A percentile compares a stretch with the other conserved stretches of the same genome.
These are phyloP conservation scores for Leavenworthia alabamica DNA, from an alignment of 345 rosid genomes.

Conservation along the genomic window DNA sequence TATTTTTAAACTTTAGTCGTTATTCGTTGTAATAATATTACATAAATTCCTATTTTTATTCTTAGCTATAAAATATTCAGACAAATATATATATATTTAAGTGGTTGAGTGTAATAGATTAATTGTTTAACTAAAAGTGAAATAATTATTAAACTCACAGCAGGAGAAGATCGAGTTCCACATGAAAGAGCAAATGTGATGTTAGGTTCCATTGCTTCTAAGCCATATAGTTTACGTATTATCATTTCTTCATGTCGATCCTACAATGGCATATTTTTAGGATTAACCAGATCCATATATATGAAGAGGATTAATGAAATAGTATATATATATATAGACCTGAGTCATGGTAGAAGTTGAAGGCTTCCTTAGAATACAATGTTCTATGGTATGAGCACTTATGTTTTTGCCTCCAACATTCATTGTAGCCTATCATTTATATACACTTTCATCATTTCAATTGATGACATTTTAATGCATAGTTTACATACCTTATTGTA, in stretches of 20 bases:
- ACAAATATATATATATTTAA: background rate
- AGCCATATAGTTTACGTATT: conserved; percentile 58
- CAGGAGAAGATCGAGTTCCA: conserved; percentile 90
- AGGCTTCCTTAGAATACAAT: conserved; percentile 57
- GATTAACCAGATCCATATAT: too few relatives aligned
- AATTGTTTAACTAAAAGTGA: background rate
- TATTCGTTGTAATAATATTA: background rate
- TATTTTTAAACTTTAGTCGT: background rate
- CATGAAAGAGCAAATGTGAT: conserved; percentile 76
- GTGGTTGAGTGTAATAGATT: background rate
- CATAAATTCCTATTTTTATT: background rate
- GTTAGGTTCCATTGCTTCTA: conserved; percentile 57
- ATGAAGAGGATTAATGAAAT: too few relatives aligned
- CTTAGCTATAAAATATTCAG: background rate
- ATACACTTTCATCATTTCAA: background rate
- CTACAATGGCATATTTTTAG: conserved; percentile 13
- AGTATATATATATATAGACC: conserved; percentile 33
- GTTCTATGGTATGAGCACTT: conserved; percentile 80
- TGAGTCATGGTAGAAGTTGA: conserved; percentile 40
- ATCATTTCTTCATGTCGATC: conserved; percentile 53
- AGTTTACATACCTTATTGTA: conserved; percentile 38
- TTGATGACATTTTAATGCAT: background rate
- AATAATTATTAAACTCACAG: conserved; percentile 40
- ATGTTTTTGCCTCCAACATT: conserved; percentile 76
- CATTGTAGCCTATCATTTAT: conserved; percentile 54